Conservation (phyloP, 208 protist genomes). For the Crithidia brevicula region DNA sequence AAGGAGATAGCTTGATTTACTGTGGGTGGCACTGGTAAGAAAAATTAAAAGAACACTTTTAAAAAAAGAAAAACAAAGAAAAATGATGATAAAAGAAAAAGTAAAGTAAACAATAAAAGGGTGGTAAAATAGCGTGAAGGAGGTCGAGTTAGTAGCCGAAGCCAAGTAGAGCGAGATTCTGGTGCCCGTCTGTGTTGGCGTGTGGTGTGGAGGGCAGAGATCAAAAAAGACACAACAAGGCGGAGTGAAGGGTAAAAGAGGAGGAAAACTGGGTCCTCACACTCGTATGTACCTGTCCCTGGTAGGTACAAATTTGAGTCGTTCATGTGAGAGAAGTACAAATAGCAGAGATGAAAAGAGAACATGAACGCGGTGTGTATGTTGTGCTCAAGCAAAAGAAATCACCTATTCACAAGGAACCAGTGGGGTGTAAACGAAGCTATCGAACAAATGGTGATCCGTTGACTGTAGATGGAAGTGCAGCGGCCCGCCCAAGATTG, state of each 20-base stretch:
- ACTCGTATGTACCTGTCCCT: background rate
- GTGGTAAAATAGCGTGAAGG: background rate
- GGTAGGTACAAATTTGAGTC: background rate
- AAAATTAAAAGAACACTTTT: conserved; percentile 8
- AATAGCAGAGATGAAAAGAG: background rate
- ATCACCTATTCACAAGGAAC: background rate
- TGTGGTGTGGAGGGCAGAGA: background rate
- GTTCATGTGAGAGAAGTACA: background rate
- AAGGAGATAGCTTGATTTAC: too few relatives aligned
- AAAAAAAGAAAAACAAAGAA: background rate
- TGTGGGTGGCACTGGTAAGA: too few relatives aligned
- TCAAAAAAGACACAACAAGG: background rate
- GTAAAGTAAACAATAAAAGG: background rate
- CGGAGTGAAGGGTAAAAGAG: background rate
- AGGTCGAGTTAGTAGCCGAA: too few relatives aligned
- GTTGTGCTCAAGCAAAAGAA: background rate
- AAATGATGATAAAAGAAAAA: background rate
- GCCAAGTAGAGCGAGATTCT: too few relatives aligned
- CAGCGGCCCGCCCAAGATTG: background rate
- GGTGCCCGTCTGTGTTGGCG: background rate
- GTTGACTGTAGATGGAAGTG: background rate
- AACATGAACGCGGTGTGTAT: background rate
- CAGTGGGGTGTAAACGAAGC: background rate
- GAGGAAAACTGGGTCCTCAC: background rate
- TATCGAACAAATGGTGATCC: background rate